Evolutionary conservation across 306 rosid genomes (phyloP), one percentile per base, ranked within the genome.

Genomic region (Malus orientalis): DNA sequence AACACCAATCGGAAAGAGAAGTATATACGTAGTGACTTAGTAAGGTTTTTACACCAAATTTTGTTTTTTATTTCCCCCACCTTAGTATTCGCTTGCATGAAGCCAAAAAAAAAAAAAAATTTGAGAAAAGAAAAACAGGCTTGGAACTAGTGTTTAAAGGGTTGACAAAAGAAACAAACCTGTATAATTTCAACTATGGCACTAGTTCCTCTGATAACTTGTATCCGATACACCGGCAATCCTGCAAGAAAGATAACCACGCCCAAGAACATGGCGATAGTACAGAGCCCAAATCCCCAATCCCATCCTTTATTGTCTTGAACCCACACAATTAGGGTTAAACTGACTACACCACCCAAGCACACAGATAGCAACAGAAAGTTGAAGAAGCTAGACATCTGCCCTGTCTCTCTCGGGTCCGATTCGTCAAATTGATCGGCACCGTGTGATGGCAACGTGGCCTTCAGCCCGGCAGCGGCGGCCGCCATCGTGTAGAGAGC

Each of bases 251-350:
- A 92, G 70, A 95, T 33, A 3, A 87, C 3, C 49, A 87, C 20
- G 61, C 75, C 87, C 27, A 90, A 74, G 38, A 88, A 25, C 2
- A 92, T 79, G 82, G 93, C 91, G 7, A 87, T 40, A 38, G 93
- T 30, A 40, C 90, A 87, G 71, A 88, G 62, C 22, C 92, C 96
- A 62, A 94, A 89, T 11, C 95, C 97, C 95, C 87, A 88, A 76
- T 89, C 98, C 98, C 98, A 95, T 20, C 97, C 98, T 85, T 64
- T 90, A 40, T 88, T 27, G 69, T 85, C 85, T 79, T 95, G 93
- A 13, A 92, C 67, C 92, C 94, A 95, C 75, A 92, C 97, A 67
- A 92, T 64, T 19, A 92, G 80, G 0, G 96, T 95, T 71, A 92
- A 76, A 86, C 98, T 90, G 36, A 80, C 77, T 0, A 86, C 84